Conservation (phyloP, 2,329 filamentous ascomycete species). For the Ophiostoma sp. region DNA sequence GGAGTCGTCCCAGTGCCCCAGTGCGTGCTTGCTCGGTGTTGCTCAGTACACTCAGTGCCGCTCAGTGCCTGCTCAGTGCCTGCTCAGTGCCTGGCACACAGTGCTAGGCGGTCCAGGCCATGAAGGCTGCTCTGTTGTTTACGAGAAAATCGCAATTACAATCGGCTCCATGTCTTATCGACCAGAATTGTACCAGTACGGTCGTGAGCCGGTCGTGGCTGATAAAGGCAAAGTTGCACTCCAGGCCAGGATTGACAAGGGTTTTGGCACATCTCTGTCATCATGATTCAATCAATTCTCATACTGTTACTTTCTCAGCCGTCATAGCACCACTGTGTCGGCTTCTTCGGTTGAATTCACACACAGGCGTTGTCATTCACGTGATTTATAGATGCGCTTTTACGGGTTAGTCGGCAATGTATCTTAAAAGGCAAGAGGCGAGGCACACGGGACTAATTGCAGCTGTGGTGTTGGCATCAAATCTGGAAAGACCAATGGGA, state of each 20-base stretch:
- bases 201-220: conserved; percentile 35
- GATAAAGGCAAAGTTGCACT: conserved; percentile 45
- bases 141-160: conserved; percentile 13
- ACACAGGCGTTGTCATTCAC: background rate
- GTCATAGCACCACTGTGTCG: background rate
- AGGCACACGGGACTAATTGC: background rate
- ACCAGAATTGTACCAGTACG: conserved; percentile 43
- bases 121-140: background rate
- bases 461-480: background rate
- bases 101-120: no score
- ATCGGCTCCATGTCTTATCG: conserved; percentile 3
- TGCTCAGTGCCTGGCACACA: background rate
- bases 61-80: background rate
- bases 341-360: background rate
- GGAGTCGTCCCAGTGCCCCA: background rate
- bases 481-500: background rate
- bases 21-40: background rate
- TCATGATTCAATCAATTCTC: background rate
- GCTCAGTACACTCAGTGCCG: background rate
- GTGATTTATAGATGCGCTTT: background rate
- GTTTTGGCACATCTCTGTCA: background rate
- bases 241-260: conserved; percentile 36
- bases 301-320: background rate
- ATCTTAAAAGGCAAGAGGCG: no score
- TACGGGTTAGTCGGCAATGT: background rate